These are phyloP conservation scores for Acrocalymma vagum DNA, from an alignment of 2,329 filamentous ascomycete genomes.

Conservation along the genomic window DNA sequence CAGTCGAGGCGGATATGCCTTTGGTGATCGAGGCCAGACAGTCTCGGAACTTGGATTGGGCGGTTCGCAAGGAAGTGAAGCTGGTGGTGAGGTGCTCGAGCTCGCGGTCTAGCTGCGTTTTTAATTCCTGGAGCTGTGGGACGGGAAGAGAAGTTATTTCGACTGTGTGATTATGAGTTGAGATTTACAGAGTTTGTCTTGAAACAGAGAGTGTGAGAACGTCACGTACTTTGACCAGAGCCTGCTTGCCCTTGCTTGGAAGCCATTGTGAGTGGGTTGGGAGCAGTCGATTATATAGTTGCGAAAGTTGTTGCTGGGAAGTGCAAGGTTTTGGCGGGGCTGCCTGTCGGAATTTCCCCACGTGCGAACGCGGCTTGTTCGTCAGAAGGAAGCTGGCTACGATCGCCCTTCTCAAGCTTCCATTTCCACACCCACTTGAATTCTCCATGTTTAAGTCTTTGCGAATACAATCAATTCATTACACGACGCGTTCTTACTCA, in stretches of 20 bases:
- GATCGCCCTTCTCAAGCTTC: conserved; percentile 6
- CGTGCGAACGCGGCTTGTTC: conserved; percentile 28
- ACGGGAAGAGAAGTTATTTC: conserved; percentile 80
- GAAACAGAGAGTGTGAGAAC: background rate
- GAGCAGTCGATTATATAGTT: conserved; percentile 6
- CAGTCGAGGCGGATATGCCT: conserved; percentile 56
- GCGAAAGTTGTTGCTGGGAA: conserved; percentile 17
- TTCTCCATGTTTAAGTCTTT: conserved; percentile 14
- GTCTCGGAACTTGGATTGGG: conserved; percentile 91
- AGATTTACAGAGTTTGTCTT: conserved; percentile 13
- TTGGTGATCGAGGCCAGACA: conserved; percentile 80
- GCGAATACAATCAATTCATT: conserved; percentile 1
- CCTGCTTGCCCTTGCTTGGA: conserved; percentile 36
- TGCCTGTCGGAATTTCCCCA: conserved; percentile 19
- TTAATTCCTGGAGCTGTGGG: conserved; percentile 88
- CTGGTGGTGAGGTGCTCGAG: conserved; percentile 92
- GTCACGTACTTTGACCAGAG: conserved; percentile 37
- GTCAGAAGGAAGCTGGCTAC: conserved; percentile 9
- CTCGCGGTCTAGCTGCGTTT: conserved; percentile 96
- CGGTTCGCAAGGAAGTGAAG: conserved; percentile 87
- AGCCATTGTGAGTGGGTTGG: conserved; percentile 23
- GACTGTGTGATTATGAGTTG: conserved; percentile 53
- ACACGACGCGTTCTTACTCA: conserved; percentile 15
- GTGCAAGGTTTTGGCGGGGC: conserved; percentile 31
- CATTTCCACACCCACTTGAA: background rate